Base-by-base conservation (phyloP, 2,329 filamentous ascomycete genomes). In the Microdochium paspali region DNA sequence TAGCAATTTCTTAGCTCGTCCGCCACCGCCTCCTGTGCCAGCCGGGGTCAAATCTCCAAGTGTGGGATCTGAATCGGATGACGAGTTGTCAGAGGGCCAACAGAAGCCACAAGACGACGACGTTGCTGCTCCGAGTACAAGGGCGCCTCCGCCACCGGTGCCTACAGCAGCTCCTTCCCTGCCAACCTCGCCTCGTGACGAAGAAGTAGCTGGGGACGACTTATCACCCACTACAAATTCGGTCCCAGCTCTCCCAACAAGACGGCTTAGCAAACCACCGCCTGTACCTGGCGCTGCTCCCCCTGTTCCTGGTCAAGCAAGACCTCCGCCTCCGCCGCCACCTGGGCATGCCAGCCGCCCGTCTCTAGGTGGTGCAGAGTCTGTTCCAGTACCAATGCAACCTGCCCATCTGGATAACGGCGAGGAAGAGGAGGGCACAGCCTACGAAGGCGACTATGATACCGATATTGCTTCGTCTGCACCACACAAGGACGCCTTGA, bases 361-460 rank as follows among this genome's bases (percentile, higher is more conserved):
- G 52, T 79, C 81, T 6, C 84, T 82, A 2, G 67, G 70, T 44
- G 67, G 70, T 44, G 79, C 84, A 54, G 73, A 71, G 46, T 69
- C 69, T 44, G 56, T 62, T 2, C 56, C 67, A 10, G 67, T 71
- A 12, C 68, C 75, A 15, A 66, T 67, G 47, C 60, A 56, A 23
- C 60, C 73, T 51, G 66, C 66, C 10, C 55, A 59, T 10, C 64
- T 68, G 49, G 70, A 70, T 51, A 76, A 69, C 26, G 83, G 84
- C 13, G 83, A 81, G 24, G 84, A 85, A 50, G 88, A 86, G 50
- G 90, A 94, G 58, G 77, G 89, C 28, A 94, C 89, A 0, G 91
- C 96, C 60, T 97, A 97, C 60, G 93, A 98, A 61, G 93, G 91
- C 6, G 93, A 97, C 61, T 97, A 97, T 62, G 93, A 97, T 57